phyloP scores from a whole-genome alignment of 2,329 filamentous ascomycete genomes.

The Neurospora crassa region DNA sequence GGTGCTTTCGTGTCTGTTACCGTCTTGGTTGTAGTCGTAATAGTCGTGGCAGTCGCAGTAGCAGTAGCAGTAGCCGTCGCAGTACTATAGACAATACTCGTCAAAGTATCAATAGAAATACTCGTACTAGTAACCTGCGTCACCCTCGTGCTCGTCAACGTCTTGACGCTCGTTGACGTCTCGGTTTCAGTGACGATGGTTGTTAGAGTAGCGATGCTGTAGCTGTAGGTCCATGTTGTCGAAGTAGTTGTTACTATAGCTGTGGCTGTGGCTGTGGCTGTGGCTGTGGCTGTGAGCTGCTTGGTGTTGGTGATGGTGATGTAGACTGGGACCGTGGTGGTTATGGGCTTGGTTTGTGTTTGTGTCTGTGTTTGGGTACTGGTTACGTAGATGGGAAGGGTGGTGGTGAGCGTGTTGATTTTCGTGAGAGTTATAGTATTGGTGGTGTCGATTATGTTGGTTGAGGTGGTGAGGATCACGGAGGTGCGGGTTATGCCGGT shows the following conservation, averaged over 20 bases:
- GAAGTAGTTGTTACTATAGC: neutral
- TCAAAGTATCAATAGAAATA: conserved; percentile 3
- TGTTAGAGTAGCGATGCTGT: neutral
- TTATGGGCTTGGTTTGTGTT: neutral
- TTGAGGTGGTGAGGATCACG: conserved; percentile 7
- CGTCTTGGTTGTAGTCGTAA: conserved; percentile 7
- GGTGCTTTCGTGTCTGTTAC: neutral
- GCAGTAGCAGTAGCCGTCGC: neutral
- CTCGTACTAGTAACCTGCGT: neutral
- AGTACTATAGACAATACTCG: conserved; percentile 8
- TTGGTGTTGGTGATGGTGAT: conserved; percentile 7
- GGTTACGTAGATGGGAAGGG: conserved; percentile 1
- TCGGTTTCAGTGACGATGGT: neutral
- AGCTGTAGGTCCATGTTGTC: neutral
- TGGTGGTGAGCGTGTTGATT: conserved; percentile 5
- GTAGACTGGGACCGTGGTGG: neutral
- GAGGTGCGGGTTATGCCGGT: conserved; percentile 6
- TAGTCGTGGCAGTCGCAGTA: conserved; percentile 6
- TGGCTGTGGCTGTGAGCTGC: neutral
- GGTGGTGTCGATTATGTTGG: conserved; percentile 5
- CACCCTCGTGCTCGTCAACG: neutral
- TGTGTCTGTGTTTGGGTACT: conserved; percentile 4
- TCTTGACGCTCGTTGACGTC: neutral
- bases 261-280: neutral
- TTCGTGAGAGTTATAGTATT: conserved; percentile 6